A percentile compares a stretch with the other conserved stretches of the same genome.
Evolutionary conservation across 2,329 filamentous ascomycete species (phyloP).

Genomic region (Phaeomoniella chlamydospora): DNA sequence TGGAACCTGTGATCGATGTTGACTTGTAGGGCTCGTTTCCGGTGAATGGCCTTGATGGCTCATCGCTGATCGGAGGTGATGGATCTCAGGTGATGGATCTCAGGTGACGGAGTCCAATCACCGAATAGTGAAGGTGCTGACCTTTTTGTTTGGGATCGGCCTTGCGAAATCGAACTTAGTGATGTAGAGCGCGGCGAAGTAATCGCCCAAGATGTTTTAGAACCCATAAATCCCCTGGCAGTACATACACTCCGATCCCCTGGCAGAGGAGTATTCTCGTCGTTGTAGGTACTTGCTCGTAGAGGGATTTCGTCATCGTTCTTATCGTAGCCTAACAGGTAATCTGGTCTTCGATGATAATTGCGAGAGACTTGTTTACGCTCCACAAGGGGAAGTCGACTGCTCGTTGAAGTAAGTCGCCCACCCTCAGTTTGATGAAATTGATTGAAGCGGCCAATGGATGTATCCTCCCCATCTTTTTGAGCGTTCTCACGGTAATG

Average conservation of each 20-base stretch:
- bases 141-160: neutral
- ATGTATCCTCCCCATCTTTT: slow-evolving; percentile 11
- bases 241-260: neutral
- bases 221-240: too few species aligned
- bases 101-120: too few species aligned
- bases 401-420: neutral
- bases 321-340: neutral
- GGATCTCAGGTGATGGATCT: too few species aligned
- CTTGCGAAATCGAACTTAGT: neutral
- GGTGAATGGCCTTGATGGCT: too few species aligned
- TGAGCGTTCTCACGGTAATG: slow-evolving; percentile 25
- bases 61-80: too few species aligned
- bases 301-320: neutral
- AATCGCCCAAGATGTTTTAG: too few species aligned
- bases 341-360: slow-evolving; percentile 3
- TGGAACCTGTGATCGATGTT: too few species aligned
- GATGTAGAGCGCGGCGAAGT: neutral
- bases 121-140: too few species aligned
- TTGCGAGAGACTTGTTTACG: slow-evolving; percentile 3
- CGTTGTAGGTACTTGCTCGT: neutral
- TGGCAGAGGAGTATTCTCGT: slow-evolving; percentile 1
- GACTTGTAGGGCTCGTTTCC: too few species aligned
- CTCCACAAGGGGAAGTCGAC: slow-evolving; percentile 3
- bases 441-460: neutral
- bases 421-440: neutral